These are phyloP conservation scores for Mallotus japonicus DNA, from an alignment of 441 rosid genomes.

Conservation along the genomic window DNA sequence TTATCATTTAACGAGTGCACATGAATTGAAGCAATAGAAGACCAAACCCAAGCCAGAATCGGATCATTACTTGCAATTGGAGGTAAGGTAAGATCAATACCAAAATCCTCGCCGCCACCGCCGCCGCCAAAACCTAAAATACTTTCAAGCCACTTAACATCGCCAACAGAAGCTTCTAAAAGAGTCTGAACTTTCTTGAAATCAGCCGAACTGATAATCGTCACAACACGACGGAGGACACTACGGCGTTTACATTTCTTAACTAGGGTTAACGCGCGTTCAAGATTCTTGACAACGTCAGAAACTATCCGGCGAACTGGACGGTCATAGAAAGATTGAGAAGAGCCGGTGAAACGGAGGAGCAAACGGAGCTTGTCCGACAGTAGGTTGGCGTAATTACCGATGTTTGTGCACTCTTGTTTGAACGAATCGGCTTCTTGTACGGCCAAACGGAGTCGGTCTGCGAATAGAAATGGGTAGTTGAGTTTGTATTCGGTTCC, in stretches of 20 bases:
- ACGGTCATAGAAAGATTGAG: constrained; percentile 49
- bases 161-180: constrained; percentile 58
- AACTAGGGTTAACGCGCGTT: constrained; percentile 47
- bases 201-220: constrained; percentile 50
- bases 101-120: constrained; percentile 22
- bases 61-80: constrained; percentile 73
- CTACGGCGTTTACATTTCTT: constrained; percentile 52
- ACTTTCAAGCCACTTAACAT: constrained; percentile 49
- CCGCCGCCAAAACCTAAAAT: constrained; percentile 35
- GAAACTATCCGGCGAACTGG: constrained; percentile 46
- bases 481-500: constrained; percentile 46
- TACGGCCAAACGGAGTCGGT: constrained; percentile 39
- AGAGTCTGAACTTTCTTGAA: constrained; percentile 44
- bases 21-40: constrained; percentile 41
- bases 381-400: constrained; percentile 38
- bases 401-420: constrained; percentile 39
- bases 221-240: constrained; percentile 47
- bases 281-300: constrained; percentile 53
- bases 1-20: constrained; percentile 38
- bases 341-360: constrained; percentile 42
- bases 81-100: constrained; percentile 45
- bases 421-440: constrained; percentile 48
- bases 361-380: constrained; percentile 47
- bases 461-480: constrained; percentile 37
- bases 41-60: constrained; percentile 74